Percentiles rank a stretch among this genome's conserved stretches.
Evolutionary conservation across 371 early-diverging fungal genomes (phyloP).

Genomic region (Mortierella sp.): DNA sequence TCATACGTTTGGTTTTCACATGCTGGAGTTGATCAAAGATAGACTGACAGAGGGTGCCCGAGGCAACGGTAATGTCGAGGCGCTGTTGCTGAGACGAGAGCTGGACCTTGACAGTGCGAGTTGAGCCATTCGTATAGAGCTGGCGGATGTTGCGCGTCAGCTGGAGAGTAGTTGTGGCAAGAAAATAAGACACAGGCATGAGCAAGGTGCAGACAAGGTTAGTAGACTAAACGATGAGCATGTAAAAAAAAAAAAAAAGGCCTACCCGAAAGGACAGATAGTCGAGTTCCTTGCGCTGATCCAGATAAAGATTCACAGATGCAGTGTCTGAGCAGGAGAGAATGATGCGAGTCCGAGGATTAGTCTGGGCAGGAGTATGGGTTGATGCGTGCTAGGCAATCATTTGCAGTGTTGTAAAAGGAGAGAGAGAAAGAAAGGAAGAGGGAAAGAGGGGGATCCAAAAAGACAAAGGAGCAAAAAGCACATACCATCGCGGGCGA

Average conservation of each 20-base stretch:
- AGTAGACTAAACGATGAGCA: not conserved
- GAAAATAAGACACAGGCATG: not conserved
- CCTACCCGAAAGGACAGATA: constrained; percentile 29
- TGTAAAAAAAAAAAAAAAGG: not conserved
- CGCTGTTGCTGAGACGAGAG: constrained; percentile 20
- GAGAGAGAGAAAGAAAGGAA: not conserved
- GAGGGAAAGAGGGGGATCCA: not conserved
- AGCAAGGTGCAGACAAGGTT: not conserved
- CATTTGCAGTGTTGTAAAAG: not conserved
- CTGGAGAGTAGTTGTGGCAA: not conserved
- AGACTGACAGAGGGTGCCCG: constrained; percentile 14
- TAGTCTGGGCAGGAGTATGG: not conserved
- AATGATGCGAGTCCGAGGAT: not conserved
- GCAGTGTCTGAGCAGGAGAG: constrained; percentile 20
- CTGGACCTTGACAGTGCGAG: constrained; percentile 21
- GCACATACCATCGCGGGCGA: constrained; percentile 44
- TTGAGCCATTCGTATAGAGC: constrained; percentile 13
- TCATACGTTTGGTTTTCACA: constrained; percentile 27
- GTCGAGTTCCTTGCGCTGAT: constrained; percentile 33
- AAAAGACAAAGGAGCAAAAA: not conserved
- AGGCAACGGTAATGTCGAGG: constrained; percentile 25
- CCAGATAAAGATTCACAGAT: constrained; percentile 43
- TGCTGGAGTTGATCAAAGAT: constrained; percentile 15
- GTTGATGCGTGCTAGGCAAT: not conserved
- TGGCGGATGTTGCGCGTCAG: constrained; percentile 38